phyloP scores from a whole-genome alignment of 1,284 basidiomycete species.

The Cutaneotrichosporon spelunceum region DNA sequence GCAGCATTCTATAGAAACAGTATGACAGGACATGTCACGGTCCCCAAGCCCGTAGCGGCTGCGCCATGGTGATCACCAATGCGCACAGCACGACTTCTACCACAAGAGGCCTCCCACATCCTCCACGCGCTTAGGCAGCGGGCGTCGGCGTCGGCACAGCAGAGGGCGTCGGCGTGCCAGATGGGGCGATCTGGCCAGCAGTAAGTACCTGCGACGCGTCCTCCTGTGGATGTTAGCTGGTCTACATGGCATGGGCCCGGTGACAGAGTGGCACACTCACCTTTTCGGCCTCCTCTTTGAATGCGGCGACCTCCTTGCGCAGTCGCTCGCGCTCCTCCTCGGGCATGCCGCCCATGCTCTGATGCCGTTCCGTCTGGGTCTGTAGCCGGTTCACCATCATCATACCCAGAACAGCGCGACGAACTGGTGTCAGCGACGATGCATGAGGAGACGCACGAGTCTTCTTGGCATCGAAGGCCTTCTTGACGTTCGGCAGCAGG shows the following conservation, averaged over 20 bases:
- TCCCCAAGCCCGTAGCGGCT: neutral
- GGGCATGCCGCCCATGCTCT: slow-evolving; percentile 55
- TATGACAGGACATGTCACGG: neutral
- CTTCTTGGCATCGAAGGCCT: slow-evolving; percentile 79
- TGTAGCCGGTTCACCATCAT: slow-evolving; percentile 76
- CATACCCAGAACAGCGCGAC: slow-evolving; percentile 79
- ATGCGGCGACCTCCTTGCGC: slow-evolving; percentile 63
- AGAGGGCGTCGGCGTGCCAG: neutral
- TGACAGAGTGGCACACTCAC: slow-evolving; percentile 42
- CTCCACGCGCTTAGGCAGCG: neutral
- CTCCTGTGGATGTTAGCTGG: slow-evolving; percentile 28
- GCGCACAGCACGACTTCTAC: neutral
- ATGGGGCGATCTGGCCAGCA: slow-evolving; percentile 2
- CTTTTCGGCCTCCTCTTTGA: slow-evolving; percentile 77
- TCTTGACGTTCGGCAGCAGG: slow-evolving; percentile 81
- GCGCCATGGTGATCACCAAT: neutral
- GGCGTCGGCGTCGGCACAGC: neutral
- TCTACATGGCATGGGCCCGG: neutral
- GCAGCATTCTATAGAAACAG: neutral
- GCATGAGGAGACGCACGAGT: slow-evolving; percentile 61
- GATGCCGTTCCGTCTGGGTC: slow-evolving; percentile 40
- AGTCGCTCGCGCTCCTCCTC: slow-evolving; percentile 57
- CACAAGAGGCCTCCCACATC: neutral
- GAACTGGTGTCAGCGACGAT: slow-evolving; percentile 57
- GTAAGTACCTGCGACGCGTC: slow-evolving; percentile 35